Evolutionary conservation across 78 protist species (phyloP), one percentile per base, ranked within the genome.

Genomic region (Dictyostelium intermedium): DNA sequence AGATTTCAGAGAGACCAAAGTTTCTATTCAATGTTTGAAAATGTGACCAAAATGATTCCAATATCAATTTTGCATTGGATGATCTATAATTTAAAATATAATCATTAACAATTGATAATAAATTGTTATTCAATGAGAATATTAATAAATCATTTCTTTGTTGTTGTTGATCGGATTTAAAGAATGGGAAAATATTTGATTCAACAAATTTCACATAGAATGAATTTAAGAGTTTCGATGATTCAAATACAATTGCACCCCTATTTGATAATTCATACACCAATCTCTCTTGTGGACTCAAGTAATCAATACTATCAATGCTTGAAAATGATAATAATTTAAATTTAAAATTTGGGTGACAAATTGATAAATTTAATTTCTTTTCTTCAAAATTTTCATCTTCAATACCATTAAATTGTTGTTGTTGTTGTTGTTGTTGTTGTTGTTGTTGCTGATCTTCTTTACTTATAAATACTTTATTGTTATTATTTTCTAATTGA

Each of bases 221-320:
- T 66, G 41, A 30, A 45, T 20, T 9, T 66, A 66, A 66, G 9
- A 74, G 35, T 35, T 23, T 25, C 7, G 94, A 82, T 61, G 41
- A 18, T 3, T 25, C 70, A 47, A 74, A 89, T 18, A 74, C 16
- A 2, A 34, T 32, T 23, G 39, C 41, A 27, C 94, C 94, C 20
- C 37, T 80, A 25, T 66, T 30, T 8, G 83, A 30, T 72, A 89
- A 79, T 9, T n/a, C 25, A 20, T 70, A 78, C 5, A 89, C 56
- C 5, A 83, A 50, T 27, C 45, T 66, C 8, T 89, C 94, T 43
- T 89, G 70, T 25, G 94, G 87, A 70, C 73, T 89, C n/a, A 70
- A 27, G 35, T 89, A 89, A 23, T 37, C 25, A 6, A 74, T 39
- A 4, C 23, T 80, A 47, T 53, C 63, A 20, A 70, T 5, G 0